Conservation (phyloP, 169 alveolate genomes). For the Plasmodium knowlesi region DNA sequence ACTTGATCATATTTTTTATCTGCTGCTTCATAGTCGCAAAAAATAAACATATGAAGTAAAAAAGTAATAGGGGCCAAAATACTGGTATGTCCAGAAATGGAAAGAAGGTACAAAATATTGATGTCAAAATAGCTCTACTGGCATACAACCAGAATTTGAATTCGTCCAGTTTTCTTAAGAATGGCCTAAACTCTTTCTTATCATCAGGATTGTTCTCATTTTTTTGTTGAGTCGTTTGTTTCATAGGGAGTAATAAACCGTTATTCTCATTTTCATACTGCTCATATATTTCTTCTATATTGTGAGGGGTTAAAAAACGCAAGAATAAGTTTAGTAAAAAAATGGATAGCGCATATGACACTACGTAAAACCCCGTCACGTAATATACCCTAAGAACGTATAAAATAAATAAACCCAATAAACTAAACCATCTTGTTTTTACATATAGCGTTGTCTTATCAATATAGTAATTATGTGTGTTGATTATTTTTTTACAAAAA, state of each 20-base stretch:
- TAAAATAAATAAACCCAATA: constrained; percentile 52
- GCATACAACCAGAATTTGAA: constrained; percentile 91
- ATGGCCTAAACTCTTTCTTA: constrained; percentile 91
- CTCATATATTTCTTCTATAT: constrained; percentile 84
- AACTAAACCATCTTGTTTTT: constrained; percentile 78
- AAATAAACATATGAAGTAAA: constrained; percentile 89
- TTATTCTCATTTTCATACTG: constrained; percentile 83
- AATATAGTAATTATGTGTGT: constrained; percentile 68
- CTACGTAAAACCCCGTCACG: constrained; percentile 78
- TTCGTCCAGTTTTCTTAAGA: constrained; percentile 90
- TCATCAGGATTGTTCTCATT: constrained; percentile 57
- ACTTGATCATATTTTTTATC: constrained; percentile 85
- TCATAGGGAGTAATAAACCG: constrained; percentile 83
- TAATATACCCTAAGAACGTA: constrained; percentile 77
- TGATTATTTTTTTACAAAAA: constrained; percentile 36
- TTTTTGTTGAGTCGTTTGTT: constrained; percentile 43
- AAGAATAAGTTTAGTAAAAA: constrained; percentile 77
- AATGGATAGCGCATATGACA: constrained; percentile 84
- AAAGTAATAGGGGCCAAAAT: constrained; percentile 92
- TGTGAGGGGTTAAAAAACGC: constrained; percentile 83
- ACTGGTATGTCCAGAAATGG: constrained; percentile 90
- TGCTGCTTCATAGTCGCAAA: constrained; percentile 91
- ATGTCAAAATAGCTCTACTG: constrained; percentile 81
- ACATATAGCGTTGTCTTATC: constrained; percentile 76
- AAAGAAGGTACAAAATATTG: constrained; percentile 79